These are phyloP conservation scores for Pseudisothecium myosuroides DNA, from an alignment of 225 moss, liverwort and hornwort species.

Conservation along the genomic window DNA sequence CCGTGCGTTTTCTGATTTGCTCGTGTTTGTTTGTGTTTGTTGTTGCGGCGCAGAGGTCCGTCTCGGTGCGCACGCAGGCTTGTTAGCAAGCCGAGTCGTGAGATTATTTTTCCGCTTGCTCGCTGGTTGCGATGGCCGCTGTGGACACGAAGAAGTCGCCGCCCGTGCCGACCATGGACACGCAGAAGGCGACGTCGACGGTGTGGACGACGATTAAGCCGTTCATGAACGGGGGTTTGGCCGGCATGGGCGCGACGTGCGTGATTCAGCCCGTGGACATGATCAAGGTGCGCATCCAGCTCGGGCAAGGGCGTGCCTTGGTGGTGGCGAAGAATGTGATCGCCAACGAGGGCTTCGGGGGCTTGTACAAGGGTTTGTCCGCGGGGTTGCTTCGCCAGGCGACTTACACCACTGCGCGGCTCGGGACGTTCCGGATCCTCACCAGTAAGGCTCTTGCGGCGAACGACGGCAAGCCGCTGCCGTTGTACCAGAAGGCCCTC, in stretches of 20 bases:
- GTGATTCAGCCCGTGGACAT: constrained; percentile 96
- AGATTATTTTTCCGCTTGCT: background rate
- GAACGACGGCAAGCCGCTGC: constrained; percentile 92
- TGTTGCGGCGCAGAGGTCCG: background rate
- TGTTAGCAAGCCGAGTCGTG: background rate
- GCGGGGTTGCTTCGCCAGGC: constrained; percentile 91
- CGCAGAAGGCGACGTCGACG: constrained; percentile 34
- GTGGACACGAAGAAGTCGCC: constrained; percentile 34
- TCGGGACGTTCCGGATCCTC: constrained; percentile 77
- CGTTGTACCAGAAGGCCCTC: constrained; percentile 88
- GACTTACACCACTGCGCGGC: constrained; percentile 83
- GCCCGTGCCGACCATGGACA: constrained; percentile 28
- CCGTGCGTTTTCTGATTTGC: background rate
- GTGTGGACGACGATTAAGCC: constrained; percentile 88
- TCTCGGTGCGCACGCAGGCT: constrained; percentile 10
- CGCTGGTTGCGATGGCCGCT: constrained; percentile 25
- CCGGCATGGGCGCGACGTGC: constrained; percentile 93
- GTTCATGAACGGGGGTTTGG: constrained; percentile 67
- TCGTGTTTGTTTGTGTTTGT: background rate
- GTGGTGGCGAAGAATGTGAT: constrained; percentile 66
- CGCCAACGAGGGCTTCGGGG: constrained; percentile 71
- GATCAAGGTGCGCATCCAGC: constrained; percentile 99
- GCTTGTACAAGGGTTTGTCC: constrained; percentile 95
- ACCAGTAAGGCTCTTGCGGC: constrained; percentile 75
- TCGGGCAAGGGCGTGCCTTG: constrained; percentile 78